Evolutionary conservation across 257 asterid species (phyloP), one percentile per base, ranked within the genome.

Genomic region (Lycium ferocissimum): DNA sequence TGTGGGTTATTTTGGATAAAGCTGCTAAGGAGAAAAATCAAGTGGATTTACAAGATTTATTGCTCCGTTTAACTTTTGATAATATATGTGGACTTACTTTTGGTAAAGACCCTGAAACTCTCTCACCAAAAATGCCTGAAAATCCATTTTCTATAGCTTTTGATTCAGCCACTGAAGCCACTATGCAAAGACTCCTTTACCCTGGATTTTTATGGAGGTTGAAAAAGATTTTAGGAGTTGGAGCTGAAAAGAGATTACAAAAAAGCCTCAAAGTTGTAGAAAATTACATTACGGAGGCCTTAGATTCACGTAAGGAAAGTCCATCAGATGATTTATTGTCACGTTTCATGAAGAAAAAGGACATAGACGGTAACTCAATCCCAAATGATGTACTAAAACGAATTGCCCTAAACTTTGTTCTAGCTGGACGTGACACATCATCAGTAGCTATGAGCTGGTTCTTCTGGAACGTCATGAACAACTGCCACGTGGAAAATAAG

Each of bases 381-480:
- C 90, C 92, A 0, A 88, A 66, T 88, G 38, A 91, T 0, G 93
- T 93, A 10, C 91, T 95, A 47, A 92, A 95, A 22, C 92, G 95
- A 7, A 93, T 95, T 1, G 97, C 98, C 11, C 89, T 95, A 5
- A 95, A 95, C 90, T 95, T 95, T 61, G 97, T 95, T 15, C 92
- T 95, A 0, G 98, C 98, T 0, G 98, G 97, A 0, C 88, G 98
- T 0, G 98, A 95, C 91, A 95, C 98, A 2, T 95, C 98, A 3
- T 95, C 98, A 0, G 98, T 95, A 2, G 98, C 98, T 7, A 91
- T 95, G 71, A 92, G 97, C 89, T 95, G 98, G 98, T 95, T 95
- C 83, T 95, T 95, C 87, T 93, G 95, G 93, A 92, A 88, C 7
- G 96, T 95, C 6, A 93, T 92, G 93, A 94, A 93, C 85, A 86